A percentile compares a stretch with the other conserved stretches of the same genome.
These are phyloP conservation scores for Tulasnella sp. DNA, from an alignment of 768 basidiomycete genomes.

Conservation along the genomic window DNA sequence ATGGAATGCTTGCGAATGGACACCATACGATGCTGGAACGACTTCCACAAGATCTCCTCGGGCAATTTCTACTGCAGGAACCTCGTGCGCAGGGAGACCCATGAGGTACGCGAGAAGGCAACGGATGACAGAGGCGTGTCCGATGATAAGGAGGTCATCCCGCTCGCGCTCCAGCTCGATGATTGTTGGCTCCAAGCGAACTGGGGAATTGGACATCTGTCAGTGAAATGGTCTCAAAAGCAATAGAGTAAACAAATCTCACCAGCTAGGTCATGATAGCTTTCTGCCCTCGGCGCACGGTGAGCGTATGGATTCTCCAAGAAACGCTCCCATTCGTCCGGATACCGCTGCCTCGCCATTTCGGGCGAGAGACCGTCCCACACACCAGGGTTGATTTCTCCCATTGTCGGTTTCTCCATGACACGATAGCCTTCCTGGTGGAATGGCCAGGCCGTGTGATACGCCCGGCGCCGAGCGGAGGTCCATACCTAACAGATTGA, in stretches of 20 bases:
- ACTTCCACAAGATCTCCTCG: constrained; percentile 95
- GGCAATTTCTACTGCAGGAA: constrained; percentile 95
- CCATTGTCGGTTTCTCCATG: constrained; percentile 92
- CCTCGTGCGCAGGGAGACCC: constrained; percentile 89
- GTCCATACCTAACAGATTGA: constrained; percentile 75
- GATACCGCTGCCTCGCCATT: constrained; percentile 82
- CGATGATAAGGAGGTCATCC: constrained; percentile 92
- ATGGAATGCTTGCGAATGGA: constrained; percentile 76
- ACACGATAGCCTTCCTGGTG: constrained; percentile 44
- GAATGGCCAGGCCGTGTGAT: constrained; percentile 97
- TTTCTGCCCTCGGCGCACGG: constrained; percentile 88
- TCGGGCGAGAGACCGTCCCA: constrained; percentile 94
- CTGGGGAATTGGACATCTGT: constrained; percentile 36
- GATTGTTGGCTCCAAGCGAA: constrained; percentile 85
- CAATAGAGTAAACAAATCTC: constrained; percentile 24
- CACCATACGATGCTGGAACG: constrained; percentile 80
- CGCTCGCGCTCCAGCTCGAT: constrained; percentile 91
- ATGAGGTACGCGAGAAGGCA: constrained; percentile 91
- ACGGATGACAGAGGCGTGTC: constrained; percentile 93
- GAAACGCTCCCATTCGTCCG: constrained; percentile 91
- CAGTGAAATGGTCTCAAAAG: constrained; percentile 1
- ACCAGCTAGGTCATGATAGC: constrained; percentile 93
- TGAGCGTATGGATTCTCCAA: constrained; percentile 88
- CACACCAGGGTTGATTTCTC: constrained; percentile 94
- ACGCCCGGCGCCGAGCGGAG: constrained; percentile 82